These are phyloP conservation scores for Heterobasidion occidentale DNA, from an alignment of 1,284 basidiomycete genomes.

Conservation along the genomic window DNA sequence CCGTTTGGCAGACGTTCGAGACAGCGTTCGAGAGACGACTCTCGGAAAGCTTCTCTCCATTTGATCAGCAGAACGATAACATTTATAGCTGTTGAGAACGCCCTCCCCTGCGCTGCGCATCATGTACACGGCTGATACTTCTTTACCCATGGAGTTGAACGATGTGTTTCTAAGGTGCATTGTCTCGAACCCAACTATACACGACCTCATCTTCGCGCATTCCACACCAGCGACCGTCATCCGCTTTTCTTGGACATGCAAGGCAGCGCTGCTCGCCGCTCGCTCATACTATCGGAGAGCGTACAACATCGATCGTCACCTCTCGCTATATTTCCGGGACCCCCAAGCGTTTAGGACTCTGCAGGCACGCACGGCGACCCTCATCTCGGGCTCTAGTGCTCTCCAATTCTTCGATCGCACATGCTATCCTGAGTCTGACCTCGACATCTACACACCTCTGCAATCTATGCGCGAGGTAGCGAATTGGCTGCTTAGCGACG, in stretches of 20 bases:
- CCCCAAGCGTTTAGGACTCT: constrained; percentile 33
- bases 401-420: constrained; percentile 40
- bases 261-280: not conserved
- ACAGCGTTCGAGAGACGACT: too few species aligned
- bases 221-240: not conserved
- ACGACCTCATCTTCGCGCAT: not conserved
- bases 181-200: not conserved
- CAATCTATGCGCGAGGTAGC: not conserved
- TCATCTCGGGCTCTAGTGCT: constrained; percentile 46
- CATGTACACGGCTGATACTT: not conserved
- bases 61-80: not conserved
- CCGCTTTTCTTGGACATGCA: not conserved
- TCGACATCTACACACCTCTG: constrained; percentile 36
- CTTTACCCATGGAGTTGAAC: not conserved
- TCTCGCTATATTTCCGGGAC: constrained; percentile 19
- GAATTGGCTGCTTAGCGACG: not conserved
- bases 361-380: constrained; percentile 31
- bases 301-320: constrained; percentile 19
- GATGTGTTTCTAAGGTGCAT: not conserved
- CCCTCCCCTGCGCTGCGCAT: not conserved
- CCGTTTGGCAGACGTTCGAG: too few species aligned
- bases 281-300: constrained; percentile 7
- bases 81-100: not conserved
- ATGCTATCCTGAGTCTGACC: constrained; percentile 35
- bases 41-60: too few species aligned